Percentiles rank a stretch among this genome's conserved stretches.
Evolutionary conservation across 164 flowering plant genomes (phyloP).

Genomic region (Amborella trichopoda): DNA sequence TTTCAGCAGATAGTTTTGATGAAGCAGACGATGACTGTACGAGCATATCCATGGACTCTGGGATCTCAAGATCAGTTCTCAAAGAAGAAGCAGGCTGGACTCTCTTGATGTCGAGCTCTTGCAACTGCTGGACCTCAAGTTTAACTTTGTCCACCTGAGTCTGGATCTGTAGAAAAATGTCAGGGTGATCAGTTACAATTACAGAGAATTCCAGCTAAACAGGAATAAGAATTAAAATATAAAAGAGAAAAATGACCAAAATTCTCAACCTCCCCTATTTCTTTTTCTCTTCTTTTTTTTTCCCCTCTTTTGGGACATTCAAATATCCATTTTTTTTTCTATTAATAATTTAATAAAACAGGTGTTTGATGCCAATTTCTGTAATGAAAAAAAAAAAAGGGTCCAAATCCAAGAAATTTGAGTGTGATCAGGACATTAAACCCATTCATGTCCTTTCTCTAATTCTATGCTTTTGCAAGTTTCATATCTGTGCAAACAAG

Average conservation of each 20-base stretch:
- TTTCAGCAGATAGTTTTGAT: constrained; percentile 54
- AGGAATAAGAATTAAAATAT: background rate
- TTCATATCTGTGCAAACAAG: too few species aligned
- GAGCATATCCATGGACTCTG: constrained; percentile 73
- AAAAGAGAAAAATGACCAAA: background rate
- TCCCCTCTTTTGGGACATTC: background rate
- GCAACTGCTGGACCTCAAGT: constrained; percentile 34
- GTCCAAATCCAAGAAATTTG: too few species aligned
- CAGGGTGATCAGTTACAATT: background rate
- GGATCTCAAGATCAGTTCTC: constrained; percentile 67
- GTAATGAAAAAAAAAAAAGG: too few species aligned
- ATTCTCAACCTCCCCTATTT: background rate
- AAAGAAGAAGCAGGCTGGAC: constrained; percentile 44
- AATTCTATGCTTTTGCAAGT: too few species aligned
- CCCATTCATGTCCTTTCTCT: too few species aligned
- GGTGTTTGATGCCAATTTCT: too few species aligned
- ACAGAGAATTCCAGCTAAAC: background rate
- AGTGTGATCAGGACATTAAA: too few species aligned
- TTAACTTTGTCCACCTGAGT: constrained; percentile 50
- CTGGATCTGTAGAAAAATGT: constrained; percentile 1
- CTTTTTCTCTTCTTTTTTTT: too few species aligned
- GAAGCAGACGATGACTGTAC: constrained; percentile 32
- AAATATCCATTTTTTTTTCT: background rate
- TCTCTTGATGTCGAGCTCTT: constrained; percentile 48
- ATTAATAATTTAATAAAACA: background rate